Base-by-base conservation (phyloP, 1,284 basidiomycete genomes). In the Wolfiporia cocos region DNA sequence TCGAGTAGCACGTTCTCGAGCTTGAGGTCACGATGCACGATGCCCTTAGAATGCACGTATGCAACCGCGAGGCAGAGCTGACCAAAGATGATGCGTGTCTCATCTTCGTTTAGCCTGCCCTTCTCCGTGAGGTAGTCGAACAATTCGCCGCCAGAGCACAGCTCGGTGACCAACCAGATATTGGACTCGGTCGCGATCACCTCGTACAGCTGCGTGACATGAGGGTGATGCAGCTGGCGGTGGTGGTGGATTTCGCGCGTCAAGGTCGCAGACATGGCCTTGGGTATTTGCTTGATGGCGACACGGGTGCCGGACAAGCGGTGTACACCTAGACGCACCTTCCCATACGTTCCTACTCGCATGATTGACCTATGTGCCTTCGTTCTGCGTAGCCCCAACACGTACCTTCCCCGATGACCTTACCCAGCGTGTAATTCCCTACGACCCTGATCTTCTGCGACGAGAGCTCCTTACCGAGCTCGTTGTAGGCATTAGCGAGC, bases 161-260 rank as follows among this genome's bases (percentile, higher is more conserved):
- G 81, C 61, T 99, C 96, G 12, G 92, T 92, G 41, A 98, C 88
- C 52, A 99, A 92, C 92, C 93, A 99, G 56, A 99, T 96, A 55
- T 80, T 78, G 17, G 78, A 78, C 63, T 99, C 96, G 1, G 96
- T 98, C 11, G 94, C 95, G 57, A 98, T 90, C 57, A 99, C 92
- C 65, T 99, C 96, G 70, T 89, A 97, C 59, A 99, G 84, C 61
- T 97, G 92, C 23, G 92, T 88, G 57, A 98, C 81, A 59, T 97
- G 81, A 0, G 92, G 92, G 58, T 99, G 95, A 59, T 97, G 95
- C 6, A 99, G 77, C 37, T 92, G 84, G 23, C 96, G 87, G 66
- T 99, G 96, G 58, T 99, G 95, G 59, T 99, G 95, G 45, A 99
- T 95, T 67, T 99, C 96, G 49, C 96, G 80, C 11, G 94, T 99